Percentiles rank a stretch among this genome's conserved stretches.
Conservation (phyloP, 1,139 yeast genomes). For the Hanseniaspora gamundiae region DNA sequence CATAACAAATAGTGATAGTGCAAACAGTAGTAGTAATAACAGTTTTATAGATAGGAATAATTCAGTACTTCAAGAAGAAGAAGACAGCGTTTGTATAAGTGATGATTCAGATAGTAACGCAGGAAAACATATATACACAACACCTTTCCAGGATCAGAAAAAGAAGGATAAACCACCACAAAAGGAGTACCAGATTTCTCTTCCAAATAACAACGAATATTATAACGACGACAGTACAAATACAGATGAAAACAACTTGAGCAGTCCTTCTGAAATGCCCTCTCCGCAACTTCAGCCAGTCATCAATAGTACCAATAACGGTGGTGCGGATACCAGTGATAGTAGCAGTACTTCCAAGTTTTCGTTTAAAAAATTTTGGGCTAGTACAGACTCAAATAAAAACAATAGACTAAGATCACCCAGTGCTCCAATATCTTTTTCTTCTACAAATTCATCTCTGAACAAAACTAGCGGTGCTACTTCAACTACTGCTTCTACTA, state of each 20-base stretch:
- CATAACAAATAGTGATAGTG: not conserved
- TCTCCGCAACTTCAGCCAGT: not conserved
- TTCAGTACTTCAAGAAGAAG: no score
- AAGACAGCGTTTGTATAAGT: no score
- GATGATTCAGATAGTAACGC: no score
- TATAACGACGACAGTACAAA: no score
- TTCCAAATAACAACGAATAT: no score
- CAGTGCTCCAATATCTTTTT: not conserved
- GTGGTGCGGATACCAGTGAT: not conserved
- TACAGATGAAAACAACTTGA: no score
- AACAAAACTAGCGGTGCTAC: not conserved
- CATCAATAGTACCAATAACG: not conserved
- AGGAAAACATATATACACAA: no score
- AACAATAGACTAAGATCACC: not conserved
- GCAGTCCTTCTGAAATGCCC: no score
- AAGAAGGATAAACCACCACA: no score
- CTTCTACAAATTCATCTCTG: not conserved
- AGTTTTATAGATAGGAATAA: no score
- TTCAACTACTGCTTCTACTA: not conserved
- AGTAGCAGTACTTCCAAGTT: not conserved
- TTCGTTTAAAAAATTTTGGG: not conserved
- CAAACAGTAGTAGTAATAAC: not conserved
- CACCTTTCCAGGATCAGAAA: no score
- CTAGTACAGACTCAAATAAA: not conserved
- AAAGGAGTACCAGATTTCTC: no score